phyloP scores from a whole-genome alignment of 495 filamentous ascomycete genomes.

The Aspergillus sparsus region DNA sequence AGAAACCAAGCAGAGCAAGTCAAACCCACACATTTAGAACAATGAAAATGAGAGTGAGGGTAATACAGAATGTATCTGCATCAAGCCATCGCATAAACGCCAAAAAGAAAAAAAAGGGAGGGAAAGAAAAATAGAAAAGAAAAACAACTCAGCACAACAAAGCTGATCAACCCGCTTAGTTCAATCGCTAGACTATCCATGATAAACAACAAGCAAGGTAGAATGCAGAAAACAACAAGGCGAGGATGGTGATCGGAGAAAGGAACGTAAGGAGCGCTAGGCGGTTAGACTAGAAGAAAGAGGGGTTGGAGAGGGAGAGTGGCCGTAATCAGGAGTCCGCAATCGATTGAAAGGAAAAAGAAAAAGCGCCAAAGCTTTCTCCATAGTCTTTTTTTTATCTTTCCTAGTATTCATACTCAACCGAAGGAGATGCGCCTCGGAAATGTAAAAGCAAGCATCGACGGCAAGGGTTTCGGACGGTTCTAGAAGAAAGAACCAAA shows the following conservation, averaged over 20 bases:
- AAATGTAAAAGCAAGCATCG: slow-evolving; percentile 13
- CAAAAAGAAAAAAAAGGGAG: slow-evolving; percentile 21
- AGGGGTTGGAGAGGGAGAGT: slow-evolving; percentile 5
- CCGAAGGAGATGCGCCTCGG: slow-evolving; percentile 1
- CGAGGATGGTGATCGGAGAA: slow-evolving; percentile 14
- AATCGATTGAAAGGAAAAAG: slow-evolving; percentile 6
- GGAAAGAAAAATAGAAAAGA: slow-evolving; percentile 13
- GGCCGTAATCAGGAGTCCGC: slow-evolving; percentile 6
- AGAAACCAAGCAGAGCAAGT: slow-evolving; percentile 9
- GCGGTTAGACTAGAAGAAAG: slow-evolving; percentile 12
- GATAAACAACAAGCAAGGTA: slow-evolving; percentile 27
- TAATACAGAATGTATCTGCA: slow-evolving; percentile 20
- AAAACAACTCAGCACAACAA: slow-evolving; percentile 11
- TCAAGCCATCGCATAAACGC: slow-evolving; percentile 19
- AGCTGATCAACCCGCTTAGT: slow-evolving; percentile 33
- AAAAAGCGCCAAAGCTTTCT: slow-evolving; percentile 5
- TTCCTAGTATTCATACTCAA: slow-evolving; percentile 4
- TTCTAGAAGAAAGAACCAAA: slow-evolving; percentile 15
- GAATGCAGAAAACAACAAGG: slow-evolving; percentile 17
- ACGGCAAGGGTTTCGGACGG: slow-evolving; percentile 6
- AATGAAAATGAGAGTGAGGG: slow-evolving; percentile 25
- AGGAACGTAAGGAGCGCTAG: slow-evolving; percentile 21
- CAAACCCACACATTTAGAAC: slow-evolving; percentile 22
- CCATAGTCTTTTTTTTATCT: not conserved
- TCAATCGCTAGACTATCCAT: slow-evolving; percentile 39